Evolutionary conservation across 768 basidiomycete species (phyloP), one percentile per base, ranked within the genome.

Genomic region (Melanogaster broomeanus): DNA sequence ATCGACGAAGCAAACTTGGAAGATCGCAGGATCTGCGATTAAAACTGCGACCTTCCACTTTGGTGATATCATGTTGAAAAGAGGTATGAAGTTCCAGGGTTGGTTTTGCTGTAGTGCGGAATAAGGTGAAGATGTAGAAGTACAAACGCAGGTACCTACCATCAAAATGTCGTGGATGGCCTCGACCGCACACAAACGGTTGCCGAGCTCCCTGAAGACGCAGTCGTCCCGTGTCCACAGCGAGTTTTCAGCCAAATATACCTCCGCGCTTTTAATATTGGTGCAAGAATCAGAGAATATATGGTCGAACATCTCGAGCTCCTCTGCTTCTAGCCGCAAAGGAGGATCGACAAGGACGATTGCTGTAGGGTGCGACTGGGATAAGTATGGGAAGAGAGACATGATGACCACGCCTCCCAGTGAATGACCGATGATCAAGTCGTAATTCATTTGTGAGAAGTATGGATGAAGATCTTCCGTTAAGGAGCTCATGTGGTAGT

Each of bases 371-470:
- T 57, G 43, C 2, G 40, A 45, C n/a, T 34, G 18, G 33, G 51
- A 49, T 15, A 58, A 41, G 39, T 57, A 43, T n/a, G 40, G 46
- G 45, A 61, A 48, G 50, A 62, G 57, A 27, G 53, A 52, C 46
- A 53, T 33, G n/a, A 24, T 11, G 3, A 59, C 48, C n/a, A 53
- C 19, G 30, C 43, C 51, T 28, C 61, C 61, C 11, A 62, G 48
- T 8, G 55, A 63, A 37, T 54, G 61, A 27, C 53, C 61, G 2
- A 62, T 47, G 51, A 60, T 49, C 48, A 63, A 24, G 22, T 63
- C 61, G 30, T 53, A 59, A 24, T 28, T 42, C n/a, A 19, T 45
- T n/a, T 28, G 44, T 33, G 42, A 37, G 16, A 61, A 49, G 37
- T 59, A 59, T 9, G 51, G 48, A 19, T 25, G 48, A 16, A 56